These are phyloP conservation scores for Citrus maxima DNA, from an alignment of 345 rosid genomes.

Conservation along the genomic window DNA sequence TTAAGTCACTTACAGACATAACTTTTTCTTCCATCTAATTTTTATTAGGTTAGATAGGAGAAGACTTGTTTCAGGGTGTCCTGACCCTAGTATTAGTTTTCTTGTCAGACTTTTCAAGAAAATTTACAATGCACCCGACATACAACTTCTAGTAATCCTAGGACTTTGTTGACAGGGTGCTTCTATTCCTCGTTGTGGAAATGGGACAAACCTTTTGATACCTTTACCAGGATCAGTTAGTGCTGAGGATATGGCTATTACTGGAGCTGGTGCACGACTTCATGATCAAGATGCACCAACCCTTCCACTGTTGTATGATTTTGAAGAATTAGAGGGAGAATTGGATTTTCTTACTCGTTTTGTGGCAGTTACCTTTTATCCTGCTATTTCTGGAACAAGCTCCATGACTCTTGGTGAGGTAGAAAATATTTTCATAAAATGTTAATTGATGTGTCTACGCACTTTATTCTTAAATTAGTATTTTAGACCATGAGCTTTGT, in stretches of 20 bases:
- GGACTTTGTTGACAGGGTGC: slow-evolving; percentile 64
- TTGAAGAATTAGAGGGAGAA: slow-evolving; percentile 94
- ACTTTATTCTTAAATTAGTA: slow-evolving; percentile 7
- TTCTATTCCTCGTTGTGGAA: slow-evolving; percentile 75
- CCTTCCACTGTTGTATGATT: slow-evolving; percentile 74
- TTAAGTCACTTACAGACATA: neutral
- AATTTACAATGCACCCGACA: neutral
- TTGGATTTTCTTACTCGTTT: too few relatives aligned
- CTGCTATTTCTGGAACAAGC: too few relatives aligned
- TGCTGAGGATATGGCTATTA: slow-evolving; percentile 91
- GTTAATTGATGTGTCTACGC: slow-evolving; percentile 10
- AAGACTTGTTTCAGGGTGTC: neutral
- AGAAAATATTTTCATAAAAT: slow-evolving; percentile 14
- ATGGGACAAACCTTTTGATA: slow-evolving; percentile 84
- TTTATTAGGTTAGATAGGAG: neutral
- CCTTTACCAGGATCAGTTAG: slow-evolving; percentile 76
- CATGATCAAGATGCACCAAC: slow-evolving; percentile 64
- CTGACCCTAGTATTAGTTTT: neutral
- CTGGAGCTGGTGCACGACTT: slow-evolving; percentile 95
- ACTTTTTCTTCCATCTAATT: neutral
- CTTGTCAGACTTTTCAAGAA: neutral
- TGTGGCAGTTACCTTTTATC: too few relatives aligned
- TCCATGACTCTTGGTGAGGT: too few relatives aligned
- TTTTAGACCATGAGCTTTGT: slow-evolving; percentile 3
- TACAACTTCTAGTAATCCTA: slow-evolving; percentile 4